Percentiles rank a stretch among this genome's conserved stretches.
Conservation (phyloP, 208 protist genomes). For the Crithidia fasciculata region DNA sequence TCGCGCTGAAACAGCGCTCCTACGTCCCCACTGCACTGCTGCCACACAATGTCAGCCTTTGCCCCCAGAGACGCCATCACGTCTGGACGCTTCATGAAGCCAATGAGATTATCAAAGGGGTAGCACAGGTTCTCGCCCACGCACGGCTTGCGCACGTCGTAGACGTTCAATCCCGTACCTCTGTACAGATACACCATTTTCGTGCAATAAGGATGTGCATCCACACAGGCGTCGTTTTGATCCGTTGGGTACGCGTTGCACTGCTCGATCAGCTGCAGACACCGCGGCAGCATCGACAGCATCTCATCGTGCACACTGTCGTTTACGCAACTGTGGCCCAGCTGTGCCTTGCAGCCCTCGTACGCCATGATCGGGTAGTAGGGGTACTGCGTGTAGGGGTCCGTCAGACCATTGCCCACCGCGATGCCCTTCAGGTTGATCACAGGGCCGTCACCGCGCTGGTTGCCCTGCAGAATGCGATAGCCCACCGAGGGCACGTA, state of each 20-base stretch:
- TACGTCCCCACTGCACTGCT: slow-evolving; percentile 71
- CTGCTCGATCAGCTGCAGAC: slow-evolving; percentile 45
- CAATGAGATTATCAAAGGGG: slow-evolving; percentile 54
- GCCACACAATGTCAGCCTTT: slow-evolving; percentile 40
- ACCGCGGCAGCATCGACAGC: slow-evolving; percentile 44
- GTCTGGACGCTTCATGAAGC: slow-evolving; percentile 63
- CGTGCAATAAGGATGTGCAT: not conserved
- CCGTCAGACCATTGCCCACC: slow-evolving; percentile 90
- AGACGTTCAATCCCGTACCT: slow-evolving; percentile 57
- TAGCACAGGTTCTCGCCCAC: slow-evolving; percentile 76
- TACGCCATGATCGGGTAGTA: slow-evolving; percentile 73
- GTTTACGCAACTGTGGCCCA: slow-evolving; percentile 54
- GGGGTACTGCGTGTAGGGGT: slow-evolving; percentile 76
- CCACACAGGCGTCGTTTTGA: slow-evolving; percentile 21
- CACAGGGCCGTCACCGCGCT: slow-evolving; percentile 16
- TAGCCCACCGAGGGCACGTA: slow-evolving; percentile 69
- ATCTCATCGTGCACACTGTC: slow-evolving; percentile 43
- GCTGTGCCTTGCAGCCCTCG: slow-evolving; percentile 50
- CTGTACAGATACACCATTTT: slow-evolving; percentile 8
- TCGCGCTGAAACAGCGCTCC: slow-evolving; percentile 60
- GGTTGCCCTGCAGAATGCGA: slow-evolving; percentile 33
- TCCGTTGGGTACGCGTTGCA: slow-evolving; percentile 32
- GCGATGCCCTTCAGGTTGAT: slow-evolving; percentile 74
- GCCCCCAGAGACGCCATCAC: slow-evolving; percentile 70
- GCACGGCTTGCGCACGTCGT: slow-evolving; percentile 82